These are phyloP conservation scores for Hypericum androsaemum DNA, from an alignment of 345 rosid species.

Conservation along the genomic window DNA sequence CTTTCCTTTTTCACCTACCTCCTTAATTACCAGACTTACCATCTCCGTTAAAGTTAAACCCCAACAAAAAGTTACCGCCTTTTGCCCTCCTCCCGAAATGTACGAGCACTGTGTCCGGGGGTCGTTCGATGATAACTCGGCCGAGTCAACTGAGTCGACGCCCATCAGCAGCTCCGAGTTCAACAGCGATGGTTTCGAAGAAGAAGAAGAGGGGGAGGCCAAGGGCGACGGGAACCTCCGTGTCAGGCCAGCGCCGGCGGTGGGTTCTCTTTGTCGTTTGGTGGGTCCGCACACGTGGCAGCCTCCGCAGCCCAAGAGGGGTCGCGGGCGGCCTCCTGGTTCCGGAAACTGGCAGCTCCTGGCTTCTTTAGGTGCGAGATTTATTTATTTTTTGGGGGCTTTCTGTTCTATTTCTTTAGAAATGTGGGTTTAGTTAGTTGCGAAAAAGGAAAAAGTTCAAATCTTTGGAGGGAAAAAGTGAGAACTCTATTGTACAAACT, in stretches of 20 bases:
- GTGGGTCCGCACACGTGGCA: too few relatives aligned
- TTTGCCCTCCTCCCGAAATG: slow-evolving; percentile 14
- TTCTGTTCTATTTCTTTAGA: too few relatives aligned
- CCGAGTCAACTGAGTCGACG: slow-evolving; percentile 23
- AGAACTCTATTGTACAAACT: too few relatives aligned
- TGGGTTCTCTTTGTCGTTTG: slow-evolving; percentile 24
- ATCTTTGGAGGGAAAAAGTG: too few relatives aligned
- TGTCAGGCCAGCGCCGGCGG: slow-evolving; percentile 1
- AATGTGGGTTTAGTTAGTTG: too few relatives aligned
- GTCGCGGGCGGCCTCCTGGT: slow-evolving; percentile 48
- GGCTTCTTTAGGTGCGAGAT: slow-evolving; percentile 49
- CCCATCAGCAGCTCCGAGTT: slow-evolving; percentile 18
- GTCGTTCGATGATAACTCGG: slow-evolving; percentile 27
- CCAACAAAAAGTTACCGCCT: neutral
- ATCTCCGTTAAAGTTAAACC: neutral
- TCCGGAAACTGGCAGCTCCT: slow-evolving; percentile 53
- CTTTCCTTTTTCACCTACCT: too few relatives aligned
- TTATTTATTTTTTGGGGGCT: too few relatives aligned
- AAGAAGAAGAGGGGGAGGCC: slow-evolving; percentile 51
- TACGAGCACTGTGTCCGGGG: slow-evolving; percentile 28
- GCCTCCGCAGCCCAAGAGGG: slow-evolving; percentile 24
- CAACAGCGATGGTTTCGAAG: slow-evolving; percentile 20
- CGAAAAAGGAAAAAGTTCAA: too few relatives aligned
- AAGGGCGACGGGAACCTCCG: slow-evolving; percentile 36
- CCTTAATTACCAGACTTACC: too few relatives aligned